Conservation (phyloP, 495 filamentous ascomycete genomes). For the Ramalina intermedia region DNA sequence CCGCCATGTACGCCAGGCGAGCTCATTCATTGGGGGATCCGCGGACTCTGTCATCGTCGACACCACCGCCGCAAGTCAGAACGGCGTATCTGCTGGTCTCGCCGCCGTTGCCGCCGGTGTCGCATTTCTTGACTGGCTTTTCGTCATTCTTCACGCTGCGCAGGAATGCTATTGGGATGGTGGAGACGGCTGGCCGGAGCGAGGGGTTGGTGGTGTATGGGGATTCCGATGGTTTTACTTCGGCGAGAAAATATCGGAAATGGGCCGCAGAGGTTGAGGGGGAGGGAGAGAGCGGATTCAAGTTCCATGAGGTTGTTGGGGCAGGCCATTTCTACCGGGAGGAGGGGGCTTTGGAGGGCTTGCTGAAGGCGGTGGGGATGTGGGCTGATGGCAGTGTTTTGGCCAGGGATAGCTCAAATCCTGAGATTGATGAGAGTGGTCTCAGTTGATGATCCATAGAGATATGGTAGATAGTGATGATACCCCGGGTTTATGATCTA, state of each 20-base stretch:
- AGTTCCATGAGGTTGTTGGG: constrained; percentile 41
- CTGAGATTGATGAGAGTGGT: too few species aligned
- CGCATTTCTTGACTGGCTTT: constrained; percentile 42
- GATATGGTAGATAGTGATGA: too few species aligned
- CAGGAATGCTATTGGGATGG: not conserved
- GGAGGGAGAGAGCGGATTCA: constrained; percentile 26
- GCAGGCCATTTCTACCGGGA: constrained; percentile 83
- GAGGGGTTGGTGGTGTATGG: constrained; percentile 65
- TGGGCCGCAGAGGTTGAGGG: constrained; percentile 51
- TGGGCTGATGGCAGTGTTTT: constrained; percentile 23
- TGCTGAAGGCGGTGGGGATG: constrained; percentile 31
- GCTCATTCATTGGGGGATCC: too few species aligned
- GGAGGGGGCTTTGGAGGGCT: constrained; percentile 37
- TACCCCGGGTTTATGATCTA: too few species aligned
- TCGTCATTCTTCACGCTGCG: constrained; percentile 16
- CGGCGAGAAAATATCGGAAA: constrained; percentile 45
- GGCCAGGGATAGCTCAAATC: not conserved
- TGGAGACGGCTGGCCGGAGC: constrained; percentile 36
- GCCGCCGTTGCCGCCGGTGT: constrained; percentile 53
- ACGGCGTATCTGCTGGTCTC: constrained; percentile 69
- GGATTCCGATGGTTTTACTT: constrained; percentile 62
- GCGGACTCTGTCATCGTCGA: not conserved
- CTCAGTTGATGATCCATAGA: too few species aligned
- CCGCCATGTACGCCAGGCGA: not conserved
- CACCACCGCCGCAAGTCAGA: not conserved